Conservation (phyloP, 2,329 filamentous ascomycete genomes). For the Ambrosiella beaveri region DNA sequence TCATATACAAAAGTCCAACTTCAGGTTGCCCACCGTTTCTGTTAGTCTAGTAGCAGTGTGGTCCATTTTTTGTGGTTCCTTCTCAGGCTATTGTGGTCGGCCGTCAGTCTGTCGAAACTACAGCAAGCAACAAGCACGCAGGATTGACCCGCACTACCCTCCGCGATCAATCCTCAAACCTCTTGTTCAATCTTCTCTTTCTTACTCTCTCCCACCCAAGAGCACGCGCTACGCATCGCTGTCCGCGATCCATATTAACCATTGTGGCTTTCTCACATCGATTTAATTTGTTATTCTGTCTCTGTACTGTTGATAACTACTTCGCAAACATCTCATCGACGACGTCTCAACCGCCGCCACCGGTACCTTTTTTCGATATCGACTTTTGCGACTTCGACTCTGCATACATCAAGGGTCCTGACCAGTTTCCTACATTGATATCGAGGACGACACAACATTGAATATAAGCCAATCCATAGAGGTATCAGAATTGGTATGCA, state of each 20-base stretch:
- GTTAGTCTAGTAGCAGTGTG: background rate
- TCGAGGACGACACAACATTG: background rate
- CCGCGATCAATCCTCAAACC: constrained; percentile 7
- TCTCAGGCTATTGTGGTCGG: background rate
- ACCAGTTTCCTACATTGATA: background rate
- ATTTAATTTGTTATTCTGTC: background rate
- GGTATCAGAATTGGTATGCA: too few species aligned
- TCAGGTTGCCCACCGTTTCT: background rate
- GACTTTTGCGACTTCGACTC: background rate
- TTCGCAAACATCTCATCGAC: background rate
- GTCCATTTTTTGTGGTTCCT: background rate
- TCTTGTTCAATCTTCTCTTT: constrained; percentile 6
- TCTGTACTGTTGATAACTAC: background rate
- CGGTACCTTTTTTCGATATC: background rate
- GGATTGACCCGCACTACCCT: constrained; percentile 9
- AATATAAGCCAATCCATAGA: background rate
- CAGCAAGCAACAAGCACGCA: constrained; percentile 1
- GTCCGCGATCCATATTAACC: background rate
- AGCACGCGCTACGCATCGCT: background rate
- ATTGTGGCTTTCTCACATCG: background rate
- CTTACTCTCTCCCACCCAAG: background rate
- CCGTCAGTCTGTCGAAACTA: background rate
- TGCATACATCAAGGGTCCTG: background rate
- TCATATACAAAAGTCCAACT: background rate
- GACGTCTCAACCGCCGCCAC: background rate